Conservation (phyloP, 2,329 filamentous ascomycete species). For the Fusarium sp. region DNA sequence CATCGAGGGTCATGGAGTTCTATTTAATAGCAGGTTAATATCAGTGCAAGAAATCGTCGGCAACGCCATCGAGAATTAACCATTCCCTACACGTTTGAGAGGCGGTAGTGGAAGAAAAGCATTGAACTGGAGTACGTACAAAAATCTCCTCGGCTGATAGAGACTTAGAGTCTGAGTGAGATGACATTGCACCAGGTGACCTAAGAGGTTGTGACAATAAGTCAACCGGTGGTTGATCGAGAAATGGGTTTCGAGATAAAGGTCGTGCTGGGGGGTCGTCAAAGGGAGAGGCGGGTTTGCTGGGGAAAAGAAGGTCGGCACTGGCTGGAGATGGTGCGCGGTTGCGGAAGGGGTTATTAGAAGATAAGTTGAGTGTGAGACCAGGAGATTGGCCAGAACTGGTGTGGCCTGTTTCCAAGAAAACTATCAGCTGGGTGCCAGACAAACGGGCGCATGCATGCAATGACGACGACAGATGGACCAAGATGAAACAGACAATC, state of each 20-base stretch:
- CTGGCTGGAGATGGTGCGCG: slow-evolving; percentile 71
- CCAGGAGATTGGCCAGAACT: slow-evolving; percentile 50
- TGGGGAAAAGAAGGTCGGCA: slow-evolving; percentile 50
- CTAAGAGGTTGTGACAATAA: slow-evolving; percentile 53
- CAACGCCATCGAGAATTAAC: background rate
- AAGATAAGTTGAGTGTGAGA: slow-evolving; percentile 76
- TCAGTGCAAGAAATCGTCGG: background rate
- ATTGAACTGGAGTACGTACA: slow-evolving; percentile 66
- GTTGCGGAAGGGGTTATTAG: slow-evolving; percentile 86
- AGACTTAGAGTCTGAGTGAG: slow-evolving; percentile 58
- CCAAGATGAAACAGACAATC: slow-evolving; percentile 49
- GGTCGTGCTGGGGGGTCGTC: slow-evolving; percentile 70
- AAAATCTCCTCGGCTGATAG: slow-evolving; percentile 77
- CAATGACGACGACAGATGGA: slow-evolving; percentile 47
- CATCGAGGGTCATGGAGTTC: slow-evolving; percentile 76
- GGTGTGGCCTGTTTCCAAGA: slow-evolving; percentile 44
- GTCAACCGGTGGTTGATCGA: slow-evolving; percentile 65
- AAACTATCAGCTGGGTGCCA: slow-evolving; percentile 43
- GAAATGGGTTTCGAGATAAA: slow-evolving; percentile 80
- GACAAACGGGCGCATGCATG: slow-evolving; percentile 47
- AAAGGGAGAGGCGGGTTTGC: slow-evolving; percentile 66
- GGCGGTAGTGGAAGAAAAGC: background rate
- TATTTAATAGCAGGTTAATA: slow-evolving; percentile 51
- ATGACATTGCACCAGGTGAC: slow-evolving; percentile 63
- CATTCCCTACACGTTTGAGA: background rate